Percentiles rank a stretch among this genome's conserved stretches.
Evolutionary conservation across 306 rosid genomes (phyloP).

Genomic region (Cercis canadensis): DNA sequence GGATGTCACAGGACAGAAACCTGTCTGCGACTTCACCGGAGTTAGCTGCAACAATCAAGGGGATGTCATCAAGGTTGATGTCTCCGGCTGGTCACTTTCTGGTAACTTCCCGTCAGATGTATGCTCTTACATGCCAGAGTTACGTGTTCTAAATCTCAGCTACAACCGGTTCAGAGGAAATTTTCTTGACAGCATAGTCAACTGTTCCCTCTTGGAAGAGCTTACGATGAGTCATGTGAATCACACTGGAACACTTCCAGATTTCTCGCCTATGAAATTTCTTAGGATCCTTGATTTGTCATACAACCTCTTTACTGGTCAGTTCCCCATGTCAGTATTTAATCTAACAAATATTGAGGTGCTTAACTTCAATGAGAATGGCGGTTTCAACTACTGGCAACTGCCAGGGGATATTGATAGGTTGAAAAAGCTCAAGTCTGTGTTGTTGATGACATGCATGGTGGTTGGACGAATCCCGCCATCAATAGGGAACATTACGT

Average conservation of each 20-base stretch:
- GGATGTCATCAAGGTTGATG: constrained; percentile 53
- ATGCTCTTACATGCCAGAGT: constrained; percentile 70
- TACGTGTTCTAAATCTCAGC: constrained; percentile 62
- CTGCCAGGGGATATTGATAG: constrained; percentile 58
- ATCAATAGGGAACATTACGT: constrained; percentile 75
- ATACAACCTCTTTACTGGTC: constrained; percentile 65
- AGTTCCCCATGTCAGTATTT: constrained; percentile 79
- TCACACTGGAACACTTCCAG: constrained; percentile 63
- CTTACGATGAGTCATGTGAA: constrained; percentile 57
- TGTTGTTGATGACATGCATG: constrained; percentile 77
- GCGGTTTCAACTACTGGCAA: constrained; percentile 60
- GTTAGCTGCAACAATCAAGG: constrained; percentile 63
- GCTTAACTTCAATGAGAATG: constrained; percentile 80
- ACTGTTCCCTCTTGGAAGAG: constrained; percentile 72
- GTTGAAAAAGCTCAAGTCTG: constrained; percentile 53
- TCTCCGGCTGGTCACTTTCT: constrained; percentile 58
- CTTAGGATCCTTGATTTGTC: constrained; percentile 77
- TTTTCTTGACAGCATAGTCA: constrained; percentile 55
- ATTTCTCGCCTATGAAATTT: constrained; percentile 66
- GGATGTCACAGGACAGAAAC: constrained; percentile 44
- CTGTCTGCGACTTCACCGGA: constrained; percentile 70
- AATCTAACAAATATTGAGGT: constrained; percentile 70
- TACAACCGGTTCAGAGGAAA: constrained; percentile 51
- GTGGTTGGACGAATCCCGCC: constrained; percentile 73
- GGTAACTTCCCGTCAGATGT: constrained; percentile 68